phyloP scores from a whole-genome alignment of 352 stramenopile genomes.

The Chrysophaeum taylorii region DNA sequence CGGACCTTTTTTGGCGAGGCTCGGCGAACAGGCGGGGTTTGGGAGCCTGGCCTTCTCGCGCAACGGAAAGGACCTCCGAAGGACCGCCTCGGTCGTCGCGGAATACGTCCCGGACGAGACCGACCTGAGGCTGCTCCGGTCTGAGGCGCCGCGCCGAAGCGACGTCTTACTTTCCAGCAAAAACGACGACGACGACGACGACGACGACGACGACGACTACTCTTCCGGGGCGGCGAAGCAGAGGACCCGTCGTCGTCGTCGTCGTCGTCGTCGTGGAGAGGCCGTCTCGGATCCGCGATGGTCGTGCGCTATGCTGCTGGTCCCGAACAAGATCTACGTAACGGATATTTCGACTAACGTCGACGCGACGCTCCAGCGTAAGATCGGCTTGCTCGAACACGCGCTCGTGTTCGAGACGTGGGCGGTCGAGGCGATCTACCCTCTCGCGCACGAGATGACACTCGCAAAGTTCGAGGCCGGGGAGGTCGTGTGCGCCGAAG shows the following conservation, averaged over 20 bases:
- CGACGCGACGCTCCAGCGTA: background rate
- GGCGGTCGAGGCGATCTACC: background rate
- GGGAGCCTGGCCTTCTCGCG: background rate
- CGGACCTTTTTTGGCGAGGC: background rate
- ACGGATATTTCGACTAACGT: background rate
- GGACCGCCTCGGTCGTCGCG: background rate
- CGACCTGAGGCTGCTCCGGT: no score
- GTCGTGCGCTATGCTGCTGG: background rate
- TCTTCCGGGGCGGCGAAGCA: background rate
- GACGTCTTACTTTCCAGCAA: no score
- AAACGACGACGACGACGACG: background rate
- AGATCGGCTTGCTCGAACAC: background rate
- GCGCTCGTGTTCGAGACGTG: background rate
- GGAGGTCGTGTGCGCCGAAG: background rate
- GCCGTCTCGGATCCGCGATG: no score
- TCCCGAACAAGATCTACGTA: constrained; percentile 6
- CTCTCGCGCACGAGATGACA: background rate
- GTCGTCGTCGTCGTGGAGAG: no score
- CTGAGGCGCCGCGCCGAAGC: no score
- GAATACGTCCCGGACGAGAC: no score
- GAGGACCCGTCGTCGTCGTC: no score
- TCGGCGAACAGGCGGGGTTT: background rate
- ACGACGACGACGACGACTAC: background rate
- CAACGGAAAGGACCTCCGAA: background rate
- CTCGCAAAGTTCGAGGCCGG: background rate